Base-by-base conservation (phyloP, 139 green algal genomes). In the Picochlorum sp. region DNA sequence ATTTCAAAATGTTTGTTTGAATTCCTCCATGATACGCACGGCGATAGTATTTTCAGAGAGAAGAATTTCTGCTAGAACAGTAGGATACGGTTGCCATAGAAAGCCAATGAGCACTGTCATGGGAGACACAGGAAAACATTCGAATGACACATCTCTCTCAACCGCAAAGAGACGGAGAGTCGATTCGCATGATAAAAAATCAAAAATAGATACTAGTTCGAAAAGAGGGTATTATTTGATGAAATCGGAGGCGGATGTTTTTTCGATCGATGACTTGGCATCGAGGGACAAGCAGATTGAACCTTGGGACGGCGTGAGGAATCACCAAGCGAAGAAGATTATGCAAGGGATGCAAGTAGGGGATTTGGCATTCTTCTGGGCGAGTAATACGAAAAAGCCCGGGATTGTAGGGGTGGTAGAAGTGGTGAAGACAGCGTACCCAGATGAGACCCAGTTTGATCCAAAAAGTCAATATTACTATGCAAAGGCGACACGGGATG, bases 241-340 rank as follows among this genome's bases (percentile, higher is more conserved):
- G 59, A 85, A 90, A 72, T 73, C 51, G 20, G 85, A 91, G 65
- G 81, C 83, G 0, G 55, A 81, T 23, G 79, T 84, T 15, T 91
- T 84, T 52, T 72, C 47, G 1, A 77, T 88, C 6, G 85, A 91
- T 47, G 70, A 85, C 21, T 63, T 91, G 11, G 62, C 52, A 1
- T 34, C 21, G 3, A 58, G 63, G 47, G 45, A 51, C 1, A 37
- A 79, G 3, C 63, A 78, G 41, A 83, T 69, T 2, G 74, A 74
- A 16, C 50, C 41, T 26, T 91, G 84, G 84, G 83, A 88, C 30
- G 84, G 83, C 16, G 84, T 91, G 23, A 66, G 85, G 16, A 89
- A 83, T 60, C 66, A 69, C 15, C 68, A 81, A 60, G 85, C 85
- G 4, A 77, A 86, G 49, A 91, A 91, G 63, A 72, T 86, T 63